Evolutionary conservation across 2,329 filamentous ascomycete genomes (phyloP).

Genomic region (Hypomyces rosellus): DNA sequence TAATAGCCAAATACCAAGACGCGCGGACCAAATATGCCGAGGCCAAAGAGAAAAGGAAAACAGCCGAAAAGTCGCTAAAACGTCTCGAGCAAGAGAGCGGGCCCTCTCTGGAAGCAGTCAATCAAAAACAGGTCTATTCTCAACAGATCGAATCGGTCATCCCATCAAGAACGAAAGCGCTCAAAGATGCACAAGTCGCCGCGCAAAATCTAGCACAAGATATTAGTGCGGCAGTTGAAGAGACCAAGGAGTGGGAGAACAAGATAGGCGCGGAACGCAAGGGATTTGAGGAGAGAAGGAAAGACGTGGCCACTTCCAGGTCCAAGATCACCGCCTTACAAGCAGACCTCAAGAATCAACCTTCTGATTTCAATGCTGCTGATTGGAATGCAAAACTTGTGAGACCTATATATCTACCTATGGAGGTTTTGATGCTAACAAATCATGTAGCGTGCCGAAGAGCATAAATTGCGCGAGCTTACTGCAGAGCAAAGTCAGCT

Average conservation of each 20-base stretch:
- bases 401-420: conserved; percentile 27
- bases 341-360: conserved; percentile 54
- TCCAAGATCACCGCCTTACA: conserved; percentile 57
- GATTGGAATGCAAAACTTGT: conserved; percentile 70
- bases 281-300: conserved; percentile 42
- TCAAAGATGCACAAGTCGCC: conserved; percentile 48
- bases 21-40: conserved; percentile 41
- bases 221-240: conserved; percentile 29
- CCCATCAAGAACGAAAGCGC: conserved; percentile 44
- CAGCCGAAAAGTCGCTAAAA: conserved; percentile 50
- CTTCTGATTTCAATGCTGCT: conserved; percentile 60
- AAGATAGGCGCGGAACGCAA: conserved; percentile 47
- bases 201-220: conserved; percentile 39
- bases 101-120: conserved; percentile 64
- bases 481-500: conserved; percentile 35
- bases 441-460: conserved; percentile 49
- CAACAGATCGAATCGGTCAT: conserved; percentile 50
- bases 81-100: conserved; percentile 52
- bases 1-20: conserved; percentile 58
- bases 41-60: conserved; percentile 49
- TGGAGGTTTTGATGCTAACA: not conserved
- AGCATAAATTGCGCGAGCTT: conserved; percentile 49
- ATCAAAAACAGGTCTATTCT: conserved; percentile 63
- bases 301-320: conserved; percentile 44
- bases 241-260: conserved; percentile 36